Evolutionary conservation across 257 asterid species (phyloP).

Genomic region (Nicotiana tomentosiformis): DNA sequence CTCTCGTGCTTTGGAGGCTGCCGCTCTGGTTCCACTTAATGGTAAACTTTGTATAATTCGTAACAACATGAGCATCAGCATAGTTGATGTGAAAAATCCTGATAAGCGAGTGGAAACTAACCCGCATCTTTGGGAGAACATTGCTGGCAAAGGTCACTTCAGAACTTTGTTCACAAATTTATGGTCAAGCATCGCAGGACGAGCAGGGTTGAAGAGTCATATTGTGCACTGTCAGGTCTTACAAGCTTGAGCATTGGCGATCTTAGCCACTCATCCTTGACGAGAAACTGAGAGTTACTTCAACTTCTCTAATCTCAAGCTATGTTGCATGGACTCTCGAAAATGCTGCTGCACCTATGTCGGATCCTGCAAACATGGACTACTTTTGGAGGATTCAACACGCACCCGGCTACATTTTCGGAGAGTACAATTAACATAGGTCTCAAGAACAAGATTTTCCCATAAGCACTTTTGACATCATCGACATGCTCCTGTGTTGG

Average conservation of each 20-base stretch:
- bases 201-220: slow-evolving; percentile 38
- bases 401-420: too few species aligned
- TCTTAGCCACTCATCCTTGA: not conserved
- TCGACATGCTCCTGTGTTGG: not conserved
- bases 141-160: slow-evolving; percentile 34
- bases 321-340: too few species aligned
- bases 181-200: slow-evolving; percentile 42
- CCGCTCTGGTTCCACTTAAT: slow-evolving; percentile 33
- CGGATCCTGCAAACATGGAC: too few species aligned
- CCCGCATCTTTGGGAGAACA: slow-evolving; percentile 40
- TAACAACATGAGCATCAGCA: slow-evolving; percentile 41
- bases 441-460: not conserved
- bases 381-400: too few species aligned
- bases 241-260: slow-evolving; percentile 27
- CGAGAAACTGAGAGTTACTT: not conserved
- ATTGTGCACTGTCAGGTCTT: slow-evolving; percentile 45
- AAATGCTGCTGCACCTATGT: too few species aligned
- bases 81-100: slow-evolving; percentile 33
- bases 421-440: too few species aligned
- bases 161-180: slow-evolving; percentile 32
- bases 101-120: slow-evolving; percentile 34
- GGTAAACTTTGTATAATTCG: slow-evolving; percentile 39
- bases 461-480: slow-evolving; percentile 1
- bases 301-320: not conserved
- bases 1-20: slow-evolving; percentile 39